A percentile compares a stretch with the other conserved stretches of the same genome.
Conservation (phyloP, 2,329 filamentous ascomycete genomes). For the Lachnellula subtilissima region DNA sequence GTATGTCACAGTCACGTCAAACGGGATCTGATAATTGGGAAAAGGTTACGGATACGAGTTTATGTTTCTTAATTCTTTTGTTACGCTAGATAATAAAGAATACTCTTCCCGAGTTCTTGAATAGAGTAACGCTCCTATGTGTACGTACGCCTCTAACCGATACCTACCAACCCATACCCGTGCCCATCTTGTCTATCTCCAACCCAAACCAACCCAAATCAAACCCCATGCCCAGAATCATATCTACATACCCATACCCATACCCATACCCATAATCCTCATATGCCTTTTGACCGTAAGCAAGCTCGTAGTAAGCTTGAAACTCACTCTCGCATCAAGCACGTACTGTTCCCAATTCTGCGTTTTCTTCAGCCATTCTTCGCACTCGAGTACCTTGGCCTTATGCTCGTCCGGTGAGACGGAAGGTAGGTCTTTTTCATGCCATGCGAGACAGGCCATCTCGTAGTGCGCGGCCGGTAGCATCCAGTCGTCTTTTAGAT, state of each 20-base stretch:
- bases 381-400: conserved; percentile 54
- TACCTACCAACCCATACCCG: too few relatives aligned
- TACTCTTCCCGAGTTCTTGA: too few relatives aligned
- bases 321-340: conserved; percentile 68
- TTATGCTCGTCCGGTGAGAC: conserved; percentile 29
- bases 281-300: conserved; percentile 26
- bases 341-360: conserved; percentile 67
- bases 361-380: conserved; percentile 60
- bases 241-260: conserved; percentile 1
- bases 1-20: too few relatives aligned
- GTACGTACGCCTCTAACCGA: too few relatives aligned
- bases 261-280: conserved; percentile 16
- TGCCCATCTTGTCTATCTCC: not conserved
- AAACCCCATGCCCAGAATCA: not conserved
- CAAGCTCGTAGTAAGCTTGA: conserved; percentile 44
- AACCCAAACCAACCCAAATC: not conserved
- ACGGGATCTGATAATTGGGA: too few relatives aligned
- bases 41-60: too few relatives aligned
- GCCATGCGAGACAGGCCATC: conserved; percentile 76
- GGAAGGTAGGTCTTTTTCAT: conserved; percentile 43
- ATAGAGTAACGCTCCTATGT: too few relatives aligned
- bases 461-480: conserved; percentile 79
- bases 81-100: too few relatives aligned
- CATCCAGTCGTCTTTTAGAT: conserved; percentile 63
- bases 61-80: too few relatives aligned